Percentiles rank a stretch among this genome's conserved stretches.
Conservation (phyloP, 768 basidiomycete genomes). For the Mycena vulgaris region DNA sequence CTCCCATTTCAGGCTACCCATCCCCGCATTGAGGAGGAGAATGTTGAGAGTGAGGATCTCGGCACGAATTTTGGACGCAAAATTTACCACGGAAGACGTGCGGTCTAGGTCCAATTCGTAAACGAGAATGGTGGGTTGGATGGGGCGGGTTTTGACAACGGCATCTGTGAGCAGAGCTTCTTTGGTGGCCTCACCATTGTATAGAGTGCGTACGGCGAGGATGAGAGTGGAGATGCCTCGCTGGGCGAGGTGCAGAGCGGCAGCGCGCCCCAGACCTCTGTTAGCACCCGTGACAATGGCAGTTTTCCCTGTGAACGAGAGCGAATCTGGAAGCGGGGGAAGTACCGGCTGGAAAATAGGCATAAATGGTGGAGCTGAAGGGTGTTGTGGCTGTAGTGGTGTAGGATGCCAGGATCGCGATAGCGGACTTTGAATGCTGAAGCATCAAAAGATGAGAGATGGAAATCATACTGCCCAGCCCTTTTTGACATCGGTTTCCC, state of each 20-base stretch:
- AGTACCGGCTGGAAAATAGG: no score
- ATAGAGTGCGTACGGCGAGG: conserved; percentile 33
- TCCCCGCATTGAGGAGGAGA: conserved; percentile 42
- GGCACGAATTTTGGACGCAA: conserved; percentile 29
- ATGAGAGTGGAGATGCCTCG: conserved; percentile 37
- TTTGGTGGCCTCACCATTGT: conserved; percentile 33
- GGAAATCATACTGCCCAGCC: no score
- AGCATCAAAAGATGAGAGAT: no score
- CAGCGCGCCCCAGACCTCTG: conserved; percentile 35
- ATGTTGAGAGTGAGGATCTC: conserved; percentile 36
- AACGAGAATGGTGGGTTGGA: conserved; percentile 35
- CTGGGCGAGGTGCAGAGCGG: conserved; percentile 36
- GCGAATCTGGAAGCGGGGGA: conserved; percentile 32
- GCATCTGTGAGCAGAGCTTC: conserved; percentile 35
- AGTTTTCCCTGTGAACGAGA: conserved; percentile 47
- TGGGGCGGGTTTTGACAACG: conserved; percentile 14
- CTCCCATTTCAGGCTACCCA: conserved; percentile 20
- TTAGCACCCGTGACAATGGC: conserved; percentile 48
- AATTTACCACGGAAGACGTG: conserved; percentile 37
- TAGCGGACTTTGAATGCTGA: no score
- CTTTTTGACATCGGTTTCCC: no score
- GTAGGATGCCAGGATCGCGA: no score
- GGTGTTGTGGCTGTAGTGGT: no score
- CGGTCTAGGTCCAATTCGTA: conserved; percentile 38
- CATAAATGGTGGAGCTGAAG: no score